Conservation (phyloP, 2,329 filamentous ascomycete species). For the Pseudogymnoascus sp. region DNA sequence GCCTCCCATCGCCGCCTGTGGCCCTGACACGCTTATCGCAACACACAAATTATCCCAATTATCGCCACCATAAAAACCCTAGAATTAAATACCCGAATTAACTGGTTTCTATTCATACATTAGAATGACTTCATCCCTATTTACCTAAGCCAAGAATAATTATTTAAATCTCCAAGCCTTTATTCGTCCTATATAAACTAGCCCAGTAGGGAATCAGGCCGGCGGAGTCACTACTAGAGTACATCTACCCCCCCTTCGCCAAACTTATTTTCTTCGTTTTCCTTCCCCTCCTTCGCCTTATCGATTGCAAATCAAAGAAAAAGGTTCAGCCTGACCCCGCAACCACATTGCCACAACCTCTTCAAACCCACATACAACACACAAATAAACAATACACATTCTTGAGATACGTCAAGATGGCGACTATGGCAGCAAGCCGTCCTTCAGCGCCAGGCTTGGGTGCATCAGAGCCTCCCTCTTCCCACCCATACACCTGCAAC, state of each 20-base stretch:
- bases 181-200: not conserved
- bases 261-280: conserved; percentile 9
- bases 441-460: conserved; percentile 19
- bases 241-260: not conserved
- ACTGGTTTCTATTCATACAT: not conserved
- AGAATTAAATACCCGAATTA: conserved; percentile 4
- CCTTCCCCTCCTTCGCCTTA: conserved; percentile 5
- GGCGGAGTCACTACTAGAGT: not conserved
- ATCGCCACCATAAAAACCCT: conserved; percentile 3
- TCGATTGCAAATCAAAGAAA: conserved; percentile 8
- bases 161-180: not conserved
- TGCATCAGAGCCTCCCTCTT: conserved; percentile 33
- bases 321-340: conserved; percentile 4
- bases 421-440: conserved; percentile 39
- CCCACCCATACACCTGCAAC: conserved; percentile 95
- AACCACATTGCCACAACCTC: conserved; percentile 1
- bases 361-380: not conserved
- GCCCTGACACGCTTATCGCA: conserved; percentile 1
- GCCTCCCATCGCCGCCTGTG: not conserved
- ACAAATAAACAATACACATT: not conserved
- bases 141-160: not conserved
- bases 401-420: conserved; percentile 35
- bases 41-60: not conserved
- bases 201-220: not conserved
- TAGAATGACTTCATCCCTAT: not conserved